Evolutionary conservation across 2,329 filamentous ascomycete species (phyloP).

Genomic region (Arthrobotrys entomopaga): DNA sequence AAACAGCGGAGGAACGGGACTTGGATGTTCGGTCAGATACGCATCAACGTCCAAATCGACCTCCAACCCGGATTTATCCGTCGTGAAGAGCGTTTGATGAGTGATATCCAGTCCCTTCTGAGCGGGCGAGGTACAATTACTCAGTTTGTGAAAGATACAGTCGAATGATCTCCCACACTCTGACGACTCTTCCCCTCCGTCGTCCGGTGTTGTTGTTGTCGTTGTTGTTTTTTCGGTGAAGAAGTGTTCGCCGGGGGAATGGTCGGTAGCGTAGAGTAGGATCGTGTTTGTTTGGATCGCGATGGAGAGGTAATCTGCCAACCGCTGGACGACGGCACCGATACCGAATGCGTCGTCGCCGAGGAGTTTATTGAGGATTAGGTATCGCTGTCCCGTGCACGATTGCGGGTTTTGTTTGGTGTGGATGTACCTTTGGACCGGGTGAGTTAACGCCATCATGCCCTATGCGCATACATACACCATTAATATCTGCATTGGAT

Average conservation of each 20-base stretch:
- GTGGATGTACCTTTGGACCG: slow-evolving; percentile 52
- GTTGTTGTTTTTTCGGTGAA: slow-evolving; percentile 23
- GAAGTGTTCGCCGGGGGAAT: slow-evolving; percentile 56
- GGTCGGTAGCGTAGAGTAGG: slow-evolving; percentile 51
- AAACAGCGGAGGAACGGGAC: slow-evolving; percentile 50
- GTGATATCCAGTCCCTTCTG: slow-evolving; percentile 28
- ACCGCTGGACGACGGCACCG: slow-evolving; percentile 54
- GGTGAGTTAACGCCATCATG: slow-evolving; percentile 56
- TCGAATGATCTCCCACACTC: slow-evolving; percentile 55
- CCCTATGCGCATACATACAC: slow-evolving; percentile 18
- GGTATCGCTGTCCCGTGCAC: slow-evolving; percentile 37
- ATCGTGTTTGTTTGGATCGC: slow-evolving; percentile 56
- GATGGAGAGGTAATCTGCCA: slow-evolving; percentile 51
- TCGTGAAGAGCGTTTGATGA: slow-evolving; percentile 25
- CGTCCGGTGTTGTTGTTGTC: too few relatives aligned
- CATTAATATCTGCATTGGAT: too few relatives aligned
- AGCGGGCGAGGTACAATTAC: slow-evolving; percentile 25
- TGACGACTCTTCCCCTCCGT: not conserved
- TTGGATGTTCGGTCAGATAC: slow-evolving; percentile 29
- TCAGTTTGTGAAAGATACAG: slow-evolving; percentile 56
- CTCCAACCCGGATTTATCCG: not conserved
- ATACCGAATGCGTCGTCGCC: slow-evolving; percentile 56
- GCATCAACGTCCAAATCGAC: slow-evolving; percentile 39
- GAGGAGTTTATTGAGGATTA: slow-evolving; percentile 56
- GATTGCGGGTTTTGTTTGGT: slow-evolving; percentile 51